Percentiles rank a stretch among this genome's conserved stretches.
Conservation (phyloP, 176 grass and related monocot genomes). For the Carex kokanica region DNA sequence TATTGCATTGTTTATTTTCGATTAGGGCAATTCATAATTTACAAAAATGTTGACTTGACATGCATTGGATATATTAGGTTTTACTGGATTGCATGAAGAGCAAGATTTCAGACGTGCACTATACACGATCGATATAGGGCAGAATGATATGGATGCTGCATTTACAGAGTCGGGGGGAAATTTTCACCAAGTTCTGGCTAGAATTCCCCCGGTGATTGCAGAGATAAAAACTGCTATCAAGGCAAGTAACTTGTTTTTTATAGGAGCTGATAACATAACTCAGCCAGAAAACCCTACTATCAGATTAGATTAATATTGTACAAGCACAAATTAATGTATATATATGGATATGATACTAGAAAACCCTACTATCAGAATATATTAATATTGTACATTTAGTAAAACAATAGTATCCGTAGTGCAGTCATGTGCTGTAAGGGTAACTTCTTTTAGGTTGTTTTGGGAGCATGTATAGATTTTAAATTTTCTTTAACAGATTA, state of each 20-base stretch:
- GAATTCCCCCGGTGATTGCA: conserved; percentile 44
- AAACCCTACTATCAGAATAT: background rate
- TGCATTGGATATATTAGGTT: conserved; percentile 28
- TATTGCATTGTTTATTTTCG: background rate
- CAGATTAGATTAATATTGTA: no score
- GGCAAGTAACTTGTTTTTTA: conserved; percentile 30
- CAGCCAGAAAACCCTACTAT: no score
- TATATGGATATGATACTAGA: no score
- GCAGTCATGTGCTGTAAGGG: background rate
- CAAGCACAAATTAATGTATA: no score
- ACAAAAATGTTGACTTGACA: background rate
- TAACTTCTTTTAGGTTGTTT: background rate
- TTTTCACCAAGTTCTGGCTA: conserved; percentile 46
- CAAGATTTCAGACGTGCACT: conserved; percentile 58
- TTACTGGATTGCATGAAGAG: conserved; percentile 34
- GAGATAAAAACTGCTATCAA: conserved; percentile 65
- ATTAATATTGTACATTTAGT: background rate
- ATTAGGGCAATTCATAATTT: background rate
- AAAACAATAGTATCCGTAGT: background rate
- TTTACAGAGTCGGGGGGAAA: conserved; percentile 24
- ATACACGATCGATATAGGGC: conserved; percentile 80
- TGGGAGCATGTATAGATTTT: background rate
- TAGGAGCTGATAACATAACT: background rate
- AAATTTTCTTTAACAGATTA: background rate
- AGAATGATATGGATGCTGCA: conserved; percentile 68